These are phyloP conservation scores for Aspergillus novofumigatus DNA, from an alignment of 2,329 filamentous ascomycete genomes.

Conservation along the genomic window DNA sequence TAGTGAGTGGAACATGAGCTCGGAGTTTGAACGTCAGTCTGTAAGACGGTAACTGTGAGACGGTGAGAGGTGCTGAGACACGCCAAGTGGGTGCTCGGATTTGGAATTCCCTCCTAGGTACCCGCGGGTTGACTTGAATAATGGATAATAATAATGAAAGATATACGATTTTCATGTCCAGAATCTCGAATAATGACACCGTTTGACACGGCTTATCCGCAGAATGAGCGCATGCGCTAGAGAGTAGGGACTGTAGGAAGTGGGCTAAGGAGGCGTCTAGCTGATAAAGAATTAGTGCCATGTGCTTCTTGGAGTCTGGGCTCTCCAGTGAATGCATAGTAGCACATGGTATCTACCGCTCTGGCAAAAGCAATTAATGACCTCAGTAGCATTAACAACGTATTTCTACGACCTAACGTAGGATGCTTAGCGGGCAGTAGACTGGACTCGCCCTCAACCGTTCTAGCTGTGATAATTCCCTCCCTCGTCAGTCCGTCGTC, in stretches of 20 bases:
- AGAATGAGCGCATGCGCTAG: neutral
- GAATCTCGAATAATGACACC: neutral
- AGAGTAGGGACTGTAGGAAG: neutral
- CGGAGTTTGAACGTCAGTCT: neutral
- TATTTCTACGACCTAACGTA: too few relatives aligned
- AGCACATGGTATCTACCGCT: neutral
- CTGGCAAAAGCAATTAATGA: neutral
- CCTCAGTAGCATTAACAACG: too few relatives aligned
- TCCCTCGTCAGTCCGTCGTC: neutral
- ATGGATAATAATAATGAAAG: too few relatives aligned
- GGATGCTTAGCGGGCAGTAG: neutral
- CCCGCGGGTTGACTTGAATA: too few relatives aligned
- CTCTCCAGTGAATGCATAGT: neutral
- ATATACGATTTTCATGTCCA: neutral
- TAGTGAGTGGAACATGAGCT: neutral
- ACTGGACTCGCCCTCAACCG: neutral
- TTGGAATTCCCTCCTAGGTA: neutral
- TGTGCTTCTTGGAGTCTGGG: neutral
- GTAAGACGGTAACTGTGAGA: neutral
- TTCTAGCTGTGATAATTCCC: neutral
- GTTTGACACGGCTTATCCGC: neutral
- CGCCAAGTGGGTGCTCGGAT: neutral
- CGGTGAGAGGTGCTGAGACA: neutral
- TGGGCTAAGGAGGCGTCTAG: neutral
- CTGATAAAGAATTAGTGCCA: neutral